Percentiles rank a stretch among this genome's conserved stretches.
These are phyloP conservation scores for Tetrahymena thermophila DNA, from an alignment of 73 alveolate genomes.

Conservation along the genomic window DNA sequence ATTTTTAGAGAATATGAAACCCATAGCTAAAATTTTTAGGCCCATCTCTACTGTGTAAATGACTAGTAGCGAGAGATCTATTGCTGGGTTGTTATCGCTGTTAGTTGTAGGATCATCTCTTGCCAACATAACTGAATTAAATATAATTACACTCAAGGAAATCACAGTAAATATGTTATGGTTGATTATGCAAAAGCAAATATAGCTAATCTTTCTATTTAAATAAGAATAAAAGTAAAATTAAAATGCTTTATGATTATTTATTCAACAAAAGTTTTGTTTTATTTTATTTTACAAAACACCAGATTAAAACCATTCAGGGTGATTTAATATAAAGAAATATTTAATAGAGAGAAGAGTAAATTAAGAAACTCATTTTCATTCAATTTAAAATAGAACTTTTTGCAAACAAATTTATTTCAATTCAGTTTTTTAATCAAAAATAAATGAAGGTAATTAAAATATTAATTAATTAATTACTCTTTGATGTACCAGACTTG, in stretches of 20 bases:
- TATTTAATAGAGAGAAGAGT: not conserved
- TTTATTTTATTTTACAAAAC: too few species aligned
- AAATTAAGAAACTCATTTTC: too few species aligned
- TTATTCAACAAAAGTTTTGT: not conserved
- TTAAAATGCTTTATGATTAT: not conserved
- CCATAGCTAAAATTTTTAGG: conserved; percentile 45
- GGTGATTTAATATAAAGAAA: too few species aligned
- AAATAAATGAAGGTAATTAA: too few species aligned
- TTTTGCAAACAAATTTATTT: too few species aligned
- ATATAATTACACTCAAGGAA: conserved; percentile 17
- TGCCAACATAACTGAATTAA: conserved; percentile 68
- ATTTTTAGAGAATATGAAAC: conserved; percentile 36
- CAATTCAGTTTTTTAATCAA: too few species aligned
- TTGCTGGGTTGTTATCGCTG: not conserved
- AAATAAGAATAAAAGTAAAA: not conserved
- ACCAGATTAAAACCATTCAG: too few species aligned
- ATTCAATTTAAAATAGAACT: too few species aligned
- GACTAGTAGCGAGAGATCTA: conserved; percentile 25
- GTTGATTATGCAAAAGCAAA: not conserved
- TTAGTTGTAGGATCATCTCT: conserved; percentile 70
- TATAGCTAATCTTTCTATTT: not conserved
- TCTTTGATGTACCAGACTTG: not conserved
- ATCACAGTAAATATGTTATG: conserved; percentile 16
- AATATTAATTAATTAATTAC: not conserved
- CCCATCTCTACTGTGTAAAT: conserved; percentile 42